A percentile compares a stretch with the other conserved stretches of the same genome.
phyloP scores from a whole-genome alignment of 352 stramenopile species.

The Globisporangium acanthophoron region DNA sequence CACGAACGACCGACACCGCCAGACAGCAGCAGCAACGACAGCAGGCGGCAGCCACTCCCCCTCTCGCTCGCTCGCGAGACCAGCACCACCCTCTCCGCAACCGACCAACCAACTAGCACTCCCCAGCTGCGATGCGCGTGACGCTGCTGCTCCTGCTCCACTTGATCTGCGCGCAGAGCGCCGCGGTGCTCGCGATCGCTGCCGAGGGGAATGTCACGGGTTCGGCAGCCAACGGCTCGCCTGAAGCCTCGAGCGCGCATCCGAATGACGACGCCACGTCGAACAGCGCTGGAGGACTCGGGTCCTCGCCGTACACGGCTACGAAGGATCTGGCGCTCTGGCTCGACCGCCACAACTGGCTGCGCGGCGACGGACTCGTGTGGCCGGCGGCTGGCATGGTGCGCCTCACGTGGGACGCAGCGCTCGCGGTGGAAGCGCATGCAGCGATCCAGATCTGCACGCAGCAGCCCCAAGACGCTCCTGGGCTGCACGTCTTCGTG shows the following conservation, averaged over 20 bases:
- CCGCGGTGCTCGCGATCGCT: too few relatives aligned
- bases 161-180: too few relatives aligned
- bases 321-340: slow-evolving; percentile 8
- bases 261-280: neutral
- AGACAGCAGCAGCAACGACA: too few relatives aligned
- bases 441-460: slow-evolving; percentile 7
- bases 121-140: too few relatives aligned
- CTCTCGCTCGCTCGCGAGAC: too few relatives aligned
- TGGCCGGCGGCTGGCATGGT: slow-evolving; percentile 8
- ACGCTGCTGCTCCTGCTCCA: too few relatives aligned
- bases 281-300: neutral
- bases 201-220: too few relatives aligned
- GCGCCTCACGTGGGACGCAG: slow-evolving; percentile 8
- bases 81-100: too few relatives aligned
- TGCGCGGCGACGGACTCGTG: slow-evolving; percentile 15
- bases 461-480: neutral
- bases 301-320: slow-evolving; percentile 1
- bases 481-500: slow-evolving; percentile 9
- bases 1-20: too few relatives aligned
- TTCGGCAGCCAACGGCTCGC: too few relatives aligned
- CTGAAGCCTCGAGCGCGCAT: neutral
- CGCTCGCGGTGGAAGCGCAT: slow-evolving; percentile 10
- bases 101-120: too few relatives aligned
- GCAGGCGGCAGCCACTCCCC: too few relatives aligned
- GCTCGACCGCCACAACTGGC: slow-evolving; percentile 17